phyloP scores from a whole-genome alignment of 257 asterid species.

The Salvia hispanica region DNA sequence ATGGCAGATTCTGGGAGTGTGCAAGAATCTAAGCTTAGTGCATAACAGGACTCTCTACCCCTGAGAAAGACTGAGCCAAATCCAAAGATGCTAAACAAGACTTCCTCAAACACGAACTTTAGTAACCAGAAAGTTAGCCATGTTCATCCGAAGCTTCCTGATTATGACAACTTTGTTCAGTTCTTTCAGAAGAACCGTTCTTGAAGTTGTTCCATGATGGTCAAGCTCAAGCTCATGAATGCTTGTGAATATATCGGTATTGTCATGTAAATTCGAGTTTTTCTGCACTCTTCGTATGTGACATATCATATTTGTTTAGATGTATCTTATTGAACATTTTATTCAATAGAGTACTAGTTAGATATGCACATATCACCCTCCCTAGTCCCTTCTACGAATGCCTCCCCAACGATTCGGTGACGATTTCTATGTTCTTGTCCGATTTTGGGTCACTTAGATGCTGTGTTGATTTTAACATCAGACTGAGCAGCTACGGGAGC shows the following conservation, averaged over 20 bases:
- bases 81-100: slow-evolving; percentile 35
- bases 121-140: slow-evolving; percentile 59
- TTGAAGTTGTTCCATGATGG: slow-evolving; percentile 24
- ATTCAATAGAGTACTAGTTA: too few species aligned
- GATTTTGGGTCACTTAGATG: too few species aligned
- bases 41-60: slow-evolving; percentile 30
- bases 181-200: slow-evolving; percentile 49
- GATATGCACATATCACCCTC: too few species aligned
- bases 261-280: slow-evolving; percentile 12
- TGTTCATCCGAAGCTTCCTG: slow-evolving; percentile 95
- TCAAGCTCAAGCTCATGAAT: slow-evolving; percentile 18
- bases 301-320: too few species aligned
- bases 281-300: too few species aligned
- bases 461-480: too few species aligned
- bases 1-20: slow-evolving; percentile 28
- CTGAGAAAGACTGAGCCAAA: slow-evolving; percentile 33
- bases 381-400: too few species aligned
- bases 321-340: too few species aligned
- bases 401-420: too few species aligned
- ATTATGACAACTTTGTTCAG: slow-evolving; percentile 57
- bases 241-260: slow-evolving; percentile 15
- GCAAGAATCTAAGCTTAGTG: slow-evolving; percentile 33
- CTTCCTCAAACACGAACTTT: slow-evolving; percentile 42
- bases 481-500: too few species aligned
- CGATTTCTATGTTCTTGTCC: too few species aligned